A percentile compares a stretch with the other conserved stretches of the same genome.
phyloP scores from a whole-genome alignment of 129 eudicot genomes.

The carrot (Daucus carota) region DNA sequence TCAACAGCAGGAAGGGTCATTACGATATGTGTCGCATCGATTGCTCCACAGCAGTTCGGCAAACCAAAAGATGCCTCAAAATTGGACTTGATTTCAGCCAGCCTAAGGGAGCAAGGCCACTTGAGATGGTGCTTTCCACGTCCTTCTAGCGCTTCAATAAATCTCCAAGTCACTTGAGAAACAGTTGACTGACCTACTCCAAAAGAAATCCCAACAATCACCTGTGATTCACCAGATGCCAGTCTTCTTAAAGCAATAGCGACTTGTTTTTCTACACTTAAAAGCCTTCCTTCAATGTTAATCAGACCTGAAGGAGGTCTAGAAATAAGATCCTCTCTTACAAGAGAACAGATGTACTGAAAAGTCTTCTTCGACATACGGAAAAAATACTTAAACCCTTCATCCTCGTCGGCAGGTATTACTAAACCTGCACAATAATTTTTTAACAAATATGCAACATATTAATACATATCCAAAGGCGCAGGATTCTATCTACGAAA shows the following conservation, averaged over 20 bases:
- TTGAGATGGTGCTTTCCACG: conserved; percentile 84
- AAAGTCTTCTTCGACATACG: conserved; percentile 80
- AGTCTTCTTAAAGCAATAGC: conserved; percentile 91
- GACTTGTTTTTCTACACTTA: conserved; percentile 97
- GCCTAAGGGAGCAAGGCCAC: conserved; percentile 54
- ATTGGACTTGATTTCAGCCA: conserved; percentile 47
- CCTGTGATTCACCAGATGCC: conserved; percentile 97
- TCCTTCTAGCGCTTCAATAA: conserved; percentile 87
- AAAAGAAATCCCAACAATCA: conserved; percentile 83
- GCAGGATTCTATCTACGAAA: neutral
- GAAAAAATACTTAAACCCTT: conserved; percentile 80
- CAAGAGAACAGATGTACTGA: conserved; percentile 79
- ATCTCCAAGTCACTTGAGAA: conserved; percentile 98
- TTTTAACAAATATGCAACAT: neutral
- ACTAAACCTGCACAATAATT: conserved; percentile 33
- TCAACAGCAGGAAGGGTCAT: conserved; percentile 97
- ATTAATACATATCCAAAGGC: neutral
- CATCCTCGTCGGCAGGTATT: conserved; percentile 60
- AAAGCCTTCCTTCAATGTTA: conserved; percentile 93
- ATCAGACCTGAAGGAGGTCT: conserved; percentile 97
- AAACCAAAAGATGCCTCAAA: conserved; percentile 51
- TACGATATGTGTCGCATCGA: conserved; percentile 75
- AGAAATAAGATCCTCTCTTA: conserved; percentile 76
- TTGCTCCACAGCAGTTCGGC: conserved; percentile 89
- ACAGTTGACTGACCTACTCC: conserved; percentile 99